phyloP scores from a whole-genome alignment of 2,329 filamentous ascomycete species.

The Triangularia setosa region DNA sequence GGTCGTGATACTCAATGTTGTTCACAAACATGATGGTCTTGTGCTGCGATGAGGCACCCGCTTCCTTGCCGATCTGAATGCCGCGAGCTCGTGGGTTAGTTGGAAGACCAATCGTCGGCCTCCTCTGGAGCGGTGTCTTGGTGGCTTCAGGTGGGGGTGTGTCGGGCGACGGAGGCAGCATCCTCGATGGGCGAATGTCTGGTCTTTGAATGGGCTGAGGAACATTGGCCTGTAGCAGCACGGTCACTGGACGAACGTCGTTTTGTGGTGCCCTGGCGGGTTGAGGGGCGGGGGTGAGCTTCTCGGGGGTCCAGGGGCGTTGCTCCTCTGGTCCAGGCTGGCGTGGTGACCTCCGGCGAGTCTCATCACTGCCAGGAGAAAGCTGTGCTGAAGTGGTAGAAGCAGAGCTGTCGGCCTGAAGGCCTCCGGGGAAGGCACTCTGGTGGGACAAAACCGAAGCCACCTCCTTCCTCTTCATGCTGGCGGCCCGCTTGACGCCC shows the following conservation, averaged over 20 bases:
- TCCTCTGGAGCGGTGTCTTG: conserved; percentile 41
- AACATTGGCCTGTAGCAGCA: neutral
- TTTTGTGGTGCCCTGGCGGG: neutral
- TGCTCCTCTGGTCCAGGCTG: conserved; percentile 28
- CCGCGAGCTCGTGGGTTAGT: conserved; percentile 43
- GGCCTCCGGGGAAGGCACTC: conserved; percentile 21
- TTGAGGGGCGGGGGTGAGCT: neutral
- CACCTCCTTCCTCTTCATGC: conserved; percentile 37
- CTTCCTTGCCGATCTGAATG: conserved; percentile 31
- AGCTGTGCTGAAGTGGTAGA: conserved; percentile 46
- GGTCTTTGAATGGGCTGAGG: conserved; percentile 11
- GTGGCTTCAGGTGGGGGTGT: conserved; percentile 32
- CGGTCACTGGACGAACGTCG: conserved; percentile 5
- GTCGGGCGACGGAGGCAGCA: conserved; percentile 29
- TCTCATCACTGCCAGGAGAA: conserved; percentile 47
- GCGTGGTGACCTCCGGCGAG: conserved; percentile 51
- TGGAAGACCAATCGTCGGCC: conserved; percentile 46
- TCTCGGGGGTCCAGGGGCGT: neutral
- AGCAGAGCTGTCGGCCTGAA: conserved; percentile 31
- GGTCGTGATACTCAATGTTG: conserved; percentile 53
- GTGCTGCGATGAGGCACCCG: conserved; percentile 28
- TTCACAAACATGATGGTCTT: conserved; percentile 55
- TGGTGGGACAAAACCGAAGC: conserved; percentile 26
- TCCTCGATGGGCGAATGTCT: conserved; percentile 33
- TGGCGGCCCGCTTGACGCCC: conserved; percentile 33